Evolutionary conservation across 805 yeast genomes (phyloP).

Genomic region (Wickerhamomyces alni): DNA sequence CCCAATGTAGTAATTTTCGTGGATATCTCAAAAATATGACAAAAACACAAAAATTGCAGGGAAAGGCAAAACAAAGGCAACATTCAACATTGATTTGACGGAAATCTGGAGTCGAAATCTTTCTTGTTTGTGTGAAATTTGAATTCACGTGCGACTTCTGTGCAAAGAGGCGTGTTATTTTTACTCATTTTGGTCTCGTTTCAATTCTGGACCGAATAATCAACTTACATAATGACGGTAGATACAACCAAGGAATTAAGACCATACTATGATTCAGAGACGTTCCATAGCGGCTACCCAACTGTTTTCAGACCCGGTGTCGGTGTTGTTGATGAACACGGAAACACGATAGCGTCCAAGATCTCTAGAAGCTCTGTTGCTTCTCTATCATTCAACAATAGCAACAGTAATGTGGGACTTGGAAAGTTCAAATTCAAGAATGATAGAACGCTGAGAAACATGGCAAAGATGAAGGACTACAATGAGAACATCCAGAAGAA

Average conservation of each 20-base stretch:
- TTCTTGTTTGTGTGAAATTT: too few species aligned
- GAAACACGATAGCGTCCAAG: slow-evolving; percentile 33
- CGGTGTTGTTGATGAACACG: slow-evolving; percentile 49
- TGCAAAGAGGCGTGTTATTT: too few species aligned
- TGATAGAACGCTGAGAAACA: slow-evolving; percentile 12
- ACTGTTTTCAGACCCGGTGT: slow-evolving; percentile 56
- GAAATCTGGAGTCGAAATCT: too few species aligned
- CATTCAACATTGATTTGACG: too few species aligned
- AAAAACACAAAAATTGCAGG: too few species aligned
- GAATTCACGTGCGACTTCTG: too few species aligned
- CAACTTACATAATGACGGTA: background rate
- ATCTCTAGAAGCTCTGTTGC: slow-evolving; percentile 23
- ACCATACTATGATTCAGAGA: slow-evolving; percentile 67
- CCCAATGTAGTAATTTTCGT: too few species aligned
- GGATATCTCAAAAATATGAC: background rate
- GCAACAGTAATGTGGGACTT: slow-evolving; percentile 6
- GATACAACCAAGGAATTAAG: slow-evolving; percentile 29
- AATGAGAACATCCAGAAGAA: slow-evolving; percentile 22
- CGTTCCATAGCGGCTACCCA: slow-evolving; percentile 59
- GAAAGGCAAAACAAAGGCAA: too few species aligned
- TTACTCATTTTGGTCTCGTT: too few species aligned
- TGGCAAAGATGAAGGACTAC: slow-evolving; percentile 17
- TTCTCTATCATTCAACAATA: slow-evolving; percentile 6
- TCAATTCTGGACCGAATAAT: background rate
- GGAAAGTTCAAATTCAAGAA: slow-evolving; percentile 1